phyloP scores from a whole-genome alignment of 1,139 yeast genomes.

The Debaryomyces robertsiae region DNA sequence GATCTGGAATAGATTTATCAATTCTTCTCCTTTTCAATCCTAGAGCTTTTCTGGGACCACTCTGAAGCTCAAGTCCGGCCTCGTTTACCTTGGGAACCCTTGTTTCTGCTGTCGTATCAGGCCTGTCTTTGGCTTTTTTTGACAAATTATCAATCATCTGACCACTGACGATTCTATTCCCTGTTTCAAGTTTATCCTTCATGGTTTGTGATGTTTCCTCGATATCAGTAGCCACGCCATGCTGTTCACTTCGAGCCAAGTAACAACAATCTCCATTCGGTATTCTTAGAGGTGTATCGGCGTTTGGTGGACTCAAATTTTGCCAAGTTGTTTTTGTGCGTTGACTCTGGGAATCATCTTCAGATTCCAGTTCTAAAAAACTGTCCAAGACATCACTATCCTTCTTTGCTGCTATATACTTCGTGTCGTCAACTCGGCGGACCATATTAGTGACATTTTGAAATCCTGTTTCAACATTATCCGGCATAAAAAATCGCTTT shows the following conservation, averaged over 20 bases:
- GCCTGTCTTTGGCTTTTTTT: neutral
- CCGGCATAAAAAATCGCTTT: conserved; percentile 73
- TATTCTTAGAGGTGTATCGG: neutral
- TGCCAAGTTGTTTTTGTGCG: neutral
- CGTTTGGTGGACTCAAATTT: neutral
- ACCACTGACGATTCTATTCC: neutral
- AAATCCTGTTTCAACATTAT: conserved; percentile 72
- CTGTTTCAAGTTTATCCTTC: neutral
- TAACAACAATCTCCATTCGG: neutral
- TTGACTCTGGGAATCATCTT: conserved; percentile 12
- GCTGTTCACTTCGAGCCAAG: neutral
- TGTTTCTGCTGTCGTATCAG: neutral
- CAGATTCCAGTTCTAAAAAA: conserved; percentile 27
- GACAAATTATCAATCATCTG: neutral
- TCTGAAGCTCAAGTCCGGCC: neutral
- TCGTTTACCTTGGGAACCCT: neutral
- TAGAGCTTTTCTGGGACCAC: conserved; percentile 13
- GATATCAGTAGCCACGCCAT: too few relatives aligned
- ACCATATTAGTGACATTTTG: conserved; percentile 57
- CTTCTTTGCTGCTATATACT: conserved; percentile 12
- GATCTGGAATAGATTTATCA: conserved; percentile 17
- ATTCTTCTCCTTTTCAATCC: conserved; percentile 20
- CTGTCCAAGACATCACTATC: conserved; percentile 23
- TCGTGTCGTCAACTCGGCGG: conserved; percentile 13
- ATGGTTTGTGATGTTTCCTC: too few relatives aligned